These are phyloP conservation scores for Miamiensis avidus DNA, from an alignment of 169 alveolate genomes.

Conservation along the genomic window DNA sequence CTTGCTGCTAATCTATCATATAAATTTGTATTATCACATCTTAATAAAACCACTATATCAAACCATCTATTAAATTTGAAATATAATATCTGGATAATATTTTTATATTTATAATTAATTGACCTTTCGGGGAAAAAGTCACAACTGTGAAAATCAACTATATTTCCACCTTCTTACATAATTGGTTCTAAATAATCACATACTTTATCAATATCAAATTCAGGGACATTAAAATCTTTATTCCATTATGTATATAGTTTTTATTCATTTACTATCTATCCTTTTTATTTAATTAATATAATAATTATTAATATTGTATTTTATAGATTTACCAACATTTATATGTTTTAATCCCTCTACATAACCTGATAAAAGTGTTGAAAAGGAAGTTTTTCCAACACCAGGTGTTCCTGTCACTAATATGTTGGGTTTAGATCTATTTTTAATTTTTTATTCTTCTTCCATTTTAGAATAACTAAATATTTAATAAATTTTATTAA, in stretches of 20 bases:
- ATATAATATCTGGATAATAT: neutral
- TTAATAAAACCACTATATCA: constrained; percentile 69
- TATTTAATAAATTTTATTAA: no score
- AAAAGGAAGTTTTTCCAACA: constrained; percentile 83
- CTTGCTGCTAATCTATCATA: constrained; percentile 80
- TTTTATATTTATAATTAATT: neutral
- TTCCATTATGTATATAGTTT: constrained; percentile 80
- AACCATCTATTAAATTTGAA: constrained; percentile 49
- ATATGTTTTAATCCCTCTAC: constrained; percentile 34
- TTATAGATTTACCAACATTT: constrained; percentile 52
- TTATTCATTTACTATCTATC: constrained; percentile 68
- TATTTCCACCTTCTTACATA: constrained; percentile 73
- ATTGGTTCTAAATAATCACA: constrained; percentile 77
- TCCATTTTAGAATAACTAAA: neutral
- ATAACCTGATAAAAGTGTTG: constrained; percentile 31
- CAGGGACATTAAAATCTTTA: constrained; percentile 79
- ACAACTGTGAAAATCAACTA: constrained; percentile 81
- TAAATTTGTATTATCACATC: constrained; percentile 77
- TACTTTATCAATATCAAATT: constrained; percentile 84
- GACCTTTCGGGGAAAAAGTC: constrained; percentile 77
- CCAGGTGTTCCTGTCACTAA: constrained; percentile 87
- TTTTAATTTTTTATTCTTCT: neutral
- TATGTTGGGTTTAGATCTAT: constrained; percentile 61
- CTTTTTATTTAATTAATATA: constrained; percentile 50
- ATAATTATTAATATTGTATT: constrained; percentile 52